Base-by-base conservation (phyloP, 176 grass and related monocot species). In the Tillandsia fasciculata region DNA sequence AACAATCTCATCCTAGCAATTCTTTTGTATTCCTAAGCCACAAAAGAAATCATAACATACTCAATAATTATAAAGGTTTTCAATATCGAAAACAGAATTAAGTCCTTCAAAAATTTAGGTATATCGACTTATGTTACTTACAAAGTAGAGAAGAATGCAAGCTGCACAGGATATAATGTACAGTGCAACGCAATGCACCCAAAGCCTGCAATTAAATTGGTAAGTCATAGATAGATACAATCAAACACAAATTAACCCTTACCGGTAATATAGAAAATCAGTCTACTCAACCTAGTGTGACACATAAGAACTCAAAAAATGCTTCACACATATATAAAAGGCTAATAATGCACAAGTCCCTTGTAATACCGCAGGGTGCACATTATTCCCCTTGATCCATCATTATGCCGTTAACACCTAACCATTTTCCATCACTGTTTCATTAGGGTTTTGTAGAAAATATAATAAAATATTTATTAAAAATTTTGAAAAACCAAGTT, bases 141-240 rank as follows among this genome's bases (percentile, higher is more conserved):
- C 93, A 82, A 83, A 69, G 72, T 92, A 90, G 24, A 97, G 84
- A 76, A 97, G 89, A 77, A 83, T 12, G 53, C 89, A 92, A 72
- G 93, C 93, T 71, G 74, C 81, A 73, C n/a, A 68, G 74, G 93
- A 83, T 83, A 92, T 81, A 66, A 92, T 92, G 68, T 92, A 92
- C 10, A 97, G 59, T 49, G 77, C 67, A 47, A 97, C 75, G 10
- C 93, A 97, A 76, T 92, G 93, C 57, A 92, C 93, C 89, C 93
- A 87, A 26, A 97, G 89, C 89, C 93, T 97, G 89, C 74, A 70
- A 29, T 65, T 74, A 74, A 48, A 71, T 68, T 51, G 68, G 76
- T 24, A 12, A 71, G 8, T 61, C 8, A 9, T 61, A 61, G 8
- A 61, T 61, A 61, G 22, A 61, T 17, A 61, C 22, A 15, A 9